Evolutionary conservation across 306 rosid species (phyloP).

Genomic region (Acacia confusa): DNA sequence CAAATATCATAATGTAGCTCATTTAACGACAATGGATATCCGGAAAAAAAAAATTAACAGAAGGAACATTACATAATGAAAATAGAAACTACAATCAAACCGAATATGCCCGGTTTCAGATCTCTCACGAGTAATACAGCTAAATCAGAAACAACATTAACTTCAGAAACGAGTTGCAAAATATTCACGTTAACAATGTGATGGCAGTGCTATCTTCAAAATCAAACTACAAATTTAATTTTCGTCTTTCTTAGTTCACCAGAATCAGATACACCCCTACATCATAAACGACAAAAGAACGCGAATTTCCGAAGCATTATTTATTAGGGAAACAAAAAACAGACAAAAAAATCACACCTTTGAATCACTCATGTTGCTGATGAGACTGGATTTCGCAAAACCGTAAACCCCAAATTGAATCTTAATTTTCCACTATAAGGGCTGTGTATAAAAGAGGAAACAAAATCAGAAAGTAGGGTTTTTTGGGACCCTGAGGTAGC

Average conservation of each 20-base stretch:
- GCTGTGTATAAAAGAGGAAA: slow-evolving; percentile 35
- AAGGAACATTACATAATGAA: slow-evolving; percentile 4
- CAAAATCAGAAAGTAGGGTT: slow-evolving; percentile 59
- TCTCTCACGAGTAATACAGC: background rate
- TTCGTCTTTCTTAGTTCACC: background rate
- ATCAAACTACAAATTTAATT: background rate
- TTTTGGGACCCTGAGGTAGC: slow-evolving; percentile 72
- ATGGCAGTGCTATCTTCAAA: background rate
- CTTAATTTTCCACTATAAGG: slow-evolving; percentile 6
- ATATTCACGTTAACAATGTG: background rate
- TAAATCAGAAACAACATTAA: background rate
- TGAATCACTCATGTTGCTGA: slow-evolving; percentile 58
- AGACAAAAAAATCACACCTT: slow-evolving; percentile 46
- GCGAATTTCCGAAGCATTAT: background rate
- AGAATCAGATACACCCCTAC: background rate
- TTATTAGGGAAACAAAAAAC: background rate
- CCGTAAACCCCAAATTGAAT: slow-evolving; percentile 25
- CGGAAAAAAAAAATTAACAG: background rate
- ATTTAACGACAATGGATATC: background rate
- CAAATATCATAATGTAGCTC: background rate
- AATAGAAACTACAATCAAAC: background rate
- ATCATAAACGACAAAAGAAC: background rate
- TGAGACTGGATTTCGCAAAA: slow-evolving; percentile 33
- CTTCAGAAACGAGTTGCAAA: background rate
- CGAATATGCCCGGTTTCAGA: background rate